Base-by-base conservation (phyloP, 306 rosid genomes). In the Fagus sylvatica region DNA sequence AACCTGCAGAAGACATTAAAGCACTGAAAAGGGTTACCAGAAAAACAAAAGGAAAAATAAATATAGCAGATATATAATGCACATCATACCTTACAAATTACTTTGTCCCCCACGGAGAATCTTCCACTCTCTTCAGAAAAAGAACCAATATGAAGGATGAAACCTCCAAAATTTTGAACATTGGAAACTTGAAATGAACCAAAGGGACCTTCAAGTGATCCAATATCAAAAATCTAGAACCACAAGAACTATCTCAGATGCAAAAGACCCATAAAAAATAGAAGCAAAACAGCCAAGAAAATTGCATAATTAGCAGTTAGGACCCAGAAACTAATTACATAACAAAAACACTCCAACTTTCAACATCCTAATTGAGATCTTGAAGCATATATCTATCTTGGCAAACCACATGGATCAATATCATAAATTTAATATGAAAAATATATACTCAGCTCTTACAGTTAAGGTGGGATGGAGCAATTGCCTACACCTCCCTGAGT, bases 131-230 rank as follows among this genome's bases (percentile, higher is more conserved):
- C 91, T 59, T 78, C 86, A 67, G 71, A 71, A 78, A 84, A 84
- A 73, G 87, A 83, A 72, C 99, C 99, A 82, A 93, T 93, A 85
- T 95, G 99, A 77, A 95, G 86, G 22, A 91, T 80, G 62, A 88
- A 91, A 53, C 99, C 99, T 72, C 99, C 99, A 85, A 28, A 93
- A 74, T 86, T 88, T 88, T 95, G 99, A 73, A 93, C 98, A 73
- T 95, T 93, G 69, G 64, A 69, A 59, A 95, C 97, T 84, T 91
- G 78, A 86, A 93, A 91, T 56, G 89, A 84, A 65, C 85, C 85
- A 76, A 70, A 70, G 37, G 82, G 74, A 30, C 97, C 92, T 75
- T 93, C 91, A 66, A 95, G 85, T 32, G 81, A 89, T 76, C 99
- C 99, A 49, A 91, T 95, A 75, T 95, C 99, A 85, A 95, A 95